Evolutionary conservation across 177 flowering plant species (phyloP), one percentile per base, ranked within the genome.

Genomic region (Telopea speciosissima): DNA sequence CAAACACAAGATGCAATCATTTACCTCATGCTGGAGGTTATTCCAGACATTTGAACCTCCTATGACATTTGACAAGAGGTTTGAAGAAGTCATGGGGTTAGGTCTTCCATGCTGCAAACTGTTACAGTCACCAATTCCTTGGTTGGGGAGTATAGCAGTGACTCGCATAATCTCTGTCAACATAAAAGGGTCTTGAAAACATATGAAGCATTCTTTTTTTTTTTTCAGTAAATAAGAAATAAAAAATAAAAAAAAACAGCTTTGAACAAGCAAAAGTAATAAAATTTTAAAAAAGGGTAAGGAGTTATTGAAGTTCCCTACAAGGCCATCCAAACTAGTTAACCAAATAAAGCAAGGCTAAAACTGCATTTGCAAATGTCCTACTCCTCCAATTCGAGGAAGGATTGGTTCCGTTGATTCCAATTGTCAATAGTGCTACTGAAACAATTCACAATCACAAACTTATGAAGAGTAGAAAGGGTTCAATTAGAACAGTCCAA

Each of bases 71-170:
- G 96, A 74, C 73, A 89, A 78, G 67, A 85, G 86, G 72, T 87
- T 90, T 68, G 96, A 83, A 71, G 97, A 89, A 72, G 92, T 87
- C 97, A 94, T 87, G 31, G 97, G 97, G 70, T 97, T 90, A 17
- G 97, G 98, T 76, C 97, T 92, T 78, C 97, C 85, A 73, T 92
- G 97, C 72, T 91, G 89, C 73, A 88, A 73, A 75, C 93, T 84
- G 70, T 95, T 97, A 70, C 84, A 83, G 66, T 94, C 97, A 65
- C 86, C 84, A 76, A 87, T 88, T 16, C 91, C 91, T 79, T 87
- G 93, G 80, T 84, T 92, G 81, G 96, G 83, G 80, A 86, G 77
- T 88, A 88, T 84, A 24, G 90, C 90, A 42, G 99, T 86, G 65
- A 92, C 87, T 71, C 93, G 80, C 67, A 89, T 72, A 67, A 95